A percentile compares a stretch with the other conserved stretches of the same genome.
Conservation (phyloP, 1,284 basidiomycete species). For the Rhodotorula sp. region DNA sequence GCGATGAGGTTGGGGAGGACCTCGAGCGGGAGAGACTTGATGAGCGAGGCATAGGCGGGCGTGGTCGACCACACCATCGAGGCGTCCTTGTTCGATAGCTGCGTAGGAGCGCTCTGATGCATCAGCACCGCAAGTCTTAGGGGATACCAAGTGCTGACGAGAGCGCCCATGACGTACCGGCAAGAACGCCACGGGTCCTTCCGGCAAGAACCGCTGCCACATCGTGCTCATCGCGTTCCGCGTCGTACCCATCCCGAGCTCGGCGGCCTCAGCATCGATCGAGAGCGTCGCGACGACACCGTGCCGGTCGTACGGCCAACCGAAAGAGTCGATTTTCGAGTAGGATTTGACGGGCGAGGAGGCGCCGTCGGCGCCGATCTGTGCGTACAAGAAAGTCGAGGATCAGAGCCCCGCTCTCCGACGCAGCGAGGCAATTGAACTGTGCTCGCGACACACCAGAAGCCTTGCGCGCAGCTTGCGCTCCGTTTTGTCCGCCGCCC, state of each 20-base stretch:
- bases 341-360: conserved; percentile 90
- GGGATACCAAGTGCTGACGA: not conserved
- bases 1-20: conserved; percentile 78
- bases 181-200: conserved; percentile 92
- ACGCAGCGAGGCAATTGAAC: not conserved
- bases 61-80: conserved; percentile 95
- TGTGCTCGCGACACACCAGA: conserved; percentile 56
- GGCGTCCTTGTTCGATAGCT: conserved; percentile 66
- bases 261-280: conserved; percentile 45
- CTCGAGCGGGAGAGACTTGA: conserved; percentile 66
- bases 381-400: conserved; percentile 16
- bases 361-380: conserved; percentile 94
- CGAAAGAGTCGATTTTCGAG: conserved; percentile 81
- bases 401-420: not conserved
- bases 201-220: conserved; percentile 92
- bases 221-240: conserved; percentile 57
- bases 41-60: conserved; percentile 69
- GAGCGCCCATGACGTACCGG: conserved; percentile 52
- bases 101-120: not conserved
- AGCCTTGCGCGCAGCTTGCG: conserved; percentile 63
- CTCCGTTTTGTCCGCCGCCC: conserved; percentile 49
- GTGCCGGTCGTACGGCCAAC: conserved; percentile 87
- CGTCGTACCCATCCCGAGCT: not conserved
- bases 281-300: conserved; percentile 86
- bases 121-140: not conserved